Percentiles rank a stretch among this genome's conserved stretches.
phyloP scores from a whole-genome alignment of 371 early-diverging fungal species.

The Mucor saturninus region DNA sequence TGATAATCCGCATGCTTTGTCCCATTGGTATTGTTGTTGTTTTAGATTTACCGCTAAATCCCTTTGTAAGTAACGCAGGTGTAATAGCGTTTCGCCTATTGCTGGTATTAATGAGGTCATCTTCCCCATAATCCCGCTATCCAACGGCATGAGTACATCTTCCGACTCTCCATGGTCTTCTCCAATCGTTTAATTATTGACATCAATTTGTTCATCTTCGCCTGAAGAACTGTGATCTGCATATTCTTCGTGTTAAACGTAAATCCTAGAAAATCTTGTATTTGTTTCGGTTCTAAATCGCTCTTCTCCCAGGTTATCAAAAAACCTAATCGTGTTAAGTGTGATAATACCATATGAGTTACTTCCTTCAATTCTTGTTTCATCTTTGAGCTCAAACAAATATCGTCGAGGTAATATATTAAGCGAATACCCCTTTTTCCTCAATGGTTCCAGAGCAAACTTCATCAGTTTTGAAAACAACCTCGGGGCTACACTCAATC shows the following conservation, averaged over 20 bases:
- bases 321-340: conserved; percentile 5
- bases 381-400: conserved; percentile 3
- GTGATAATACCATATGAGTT: too few relatives aligned
- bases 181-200: conserved; percentile 1
- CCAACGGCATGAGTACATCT: conserved; percentile 4
- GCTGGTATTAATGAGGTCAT: conserved; percentile 17
- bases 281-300: not conserved
- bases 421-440: conserved; percentile 9
- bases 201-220: conserved; percentile 10
- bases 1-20: not conserved
- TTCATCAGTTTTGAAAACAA: conserved; percentile 9
- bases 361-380: too few relatives aligned
- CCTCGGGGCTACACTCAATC: not conserved
- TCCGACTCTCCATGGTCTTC: not conserved
- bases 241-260: conserved; percentile 16
- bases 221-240: conserved; percentile 1
- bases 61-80: conserved; percentile 2
- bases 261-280: conserved; percentile 19
- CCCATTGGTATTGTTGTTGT: not conserved
- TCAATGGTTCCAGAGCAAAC: conserved; percentile 11
- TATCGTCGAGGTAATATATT: conserved; percentile 22
- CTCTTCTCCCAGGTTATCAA: conserved; percentile 16
- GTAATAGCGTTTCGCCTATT: conserved; percentile 10
- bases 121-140: conserved; percentile 20
- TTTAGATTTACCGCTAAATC: conserved; percentile 1